Percentiles rank a stretch among this genome's conserved stretches.
phyloP scores from a whole-genome alignment of 2,329 filamentous ascomycete species.

The Helminthosporium solani region DNA sequence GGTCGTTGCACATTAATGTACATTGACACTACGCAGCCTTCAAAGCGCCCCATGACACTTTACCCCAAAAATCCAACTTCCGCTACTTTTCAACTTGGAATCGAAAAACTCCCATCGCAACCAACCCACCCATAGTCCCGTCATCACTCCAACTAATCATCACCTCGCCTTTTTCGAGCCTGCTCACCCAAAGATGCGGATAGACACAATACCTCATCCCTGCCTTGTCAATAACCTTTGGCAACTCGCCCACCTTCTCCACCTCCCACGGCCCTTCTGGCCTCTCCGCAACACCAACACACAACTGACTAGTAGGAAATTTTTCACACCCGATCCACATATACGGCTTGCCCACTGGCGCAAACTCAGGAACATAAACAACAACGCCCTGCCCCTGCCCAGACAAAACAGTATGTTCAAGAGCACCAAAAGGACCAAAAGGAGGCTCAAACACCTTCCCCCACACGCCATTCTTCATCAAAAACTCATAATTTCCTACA shows the following conservation, averaged over 20 bases:
- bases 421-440: conserved; percentile 13
- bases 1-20: no score
- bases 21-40: no score
- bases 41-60: no score
- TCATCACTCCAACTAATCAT: conserved; percentile 16
- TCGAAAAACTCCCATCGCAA: conserved; percentile 5
- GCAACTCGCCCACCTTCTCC: conserved; percentile 10
- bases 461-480: conserved; percentile 12
- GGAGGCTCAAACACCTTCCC: conserved; percentile 3
- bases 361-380: conserved; percentile 8
- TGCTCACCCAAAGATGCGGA: conserved; percentile 14
- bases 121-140: conserved; percentile 14
- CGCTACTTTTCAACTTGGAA: conserved; percentile 5
- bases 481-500: conserved; percentile 7
- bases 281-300: conserved; percentile 9
- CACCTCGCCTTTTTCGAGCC: conserved; percentile 4
- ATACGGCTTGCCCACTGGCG: conserved; percentile 5
- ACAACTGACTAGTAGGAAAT: conserved; percentile 13
- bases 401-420: conserved; percentile 11
- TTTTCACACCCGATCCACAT: conserved; percentile 15
- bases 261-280: conserved; percentile 16
- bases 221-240: conserved; percentile 6
- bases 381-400: conserved; percentile 16
- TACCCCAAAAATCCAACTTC: not conserved
- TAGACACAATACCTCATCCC: conserved; percentile 14